Evolutionary conservation across 2,329 filamentous ascomycete genomes (phyloP), one percentile per base, ranked within the genome.

Genomic region (Fusarium humuli): DNA sequence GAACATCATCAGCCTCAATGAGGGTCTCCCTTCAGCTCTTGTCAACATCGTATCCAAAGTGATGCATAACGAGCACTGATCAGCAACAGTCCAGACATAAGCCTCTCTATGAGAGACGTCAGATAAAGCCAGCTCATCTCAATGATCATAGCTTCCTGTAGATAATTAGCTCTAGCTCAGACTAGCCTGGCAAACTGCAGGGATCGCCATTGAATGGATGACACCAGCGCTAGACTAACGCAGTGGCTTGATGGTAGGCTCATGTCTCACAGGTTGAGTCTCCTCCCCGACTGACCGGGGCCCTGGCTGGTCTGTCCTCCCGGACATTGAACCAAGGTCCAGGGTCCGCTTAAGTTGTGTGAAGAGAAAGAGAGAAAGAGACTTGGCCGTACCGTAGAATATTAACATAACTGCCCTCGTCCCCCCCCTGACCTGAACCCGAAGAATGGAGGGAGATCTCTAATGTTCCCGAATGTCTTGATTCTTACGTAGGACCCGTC

Each of bases 251-350:
- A 45, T 61, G 9, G 49, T 53, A 54, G 34, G 34, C 34, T 37
- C 34, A 37, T 67, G 73, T 75, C 73, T 75, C 66, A 75, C 71
- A 67, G 57, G 47, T 53, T 70, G 41, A 45, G 58, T 54, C 61
- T 70, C 53, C 61, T 13, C 57, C 69, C 72, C 73, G 73, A 72
- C 73, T 40, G 56, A 53, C 55, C 62, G 57, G 64, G 65, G 56
- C 54, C 49, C 40, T 62, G 37, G 49, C 27, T 29, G 45, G 45
- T 52, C 34, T 53, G 65, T 52, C 67, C 73, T 66, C 57, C 65
- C 62, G 65, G 66, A 45, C 49, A 42, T 53, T 53, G 49, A 53
- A 53, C 49, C 49, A 53, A 53, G 49, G 49, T 50, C 61, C 50
- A 60, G 52, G 58, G 44, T 60, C 55, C 52, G 48, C 45, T 32